Evolutionary conservation across 2,329 filamentous ascomycete species (phyloP).

Genomic region (Aspergillus alliaceus): DNA sequence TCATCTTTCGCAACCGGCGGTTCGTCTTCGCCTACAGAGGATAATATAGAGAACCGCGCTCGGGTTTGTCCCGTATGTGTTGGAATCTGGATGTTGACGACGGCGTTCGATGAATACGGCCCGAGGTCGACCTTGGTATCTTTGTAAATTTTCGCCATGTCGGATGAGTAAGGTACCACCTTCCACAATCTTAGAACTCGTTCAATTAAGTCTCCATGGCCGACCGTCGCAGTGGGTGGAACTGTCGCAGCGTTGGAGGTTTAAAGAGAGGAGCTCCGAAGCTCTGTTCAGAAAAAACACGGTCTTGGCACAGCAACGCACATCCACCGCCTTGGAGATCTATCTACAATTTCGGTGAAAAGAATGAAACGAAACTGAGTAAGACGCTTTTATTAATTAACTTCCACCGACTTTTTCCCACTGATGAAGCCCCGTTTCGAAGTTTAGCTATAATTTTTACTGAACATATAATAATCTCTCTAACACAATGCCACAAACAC

Average conservation of each 20-base stretch:
- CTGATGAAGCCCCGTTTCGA: too few species aligned
- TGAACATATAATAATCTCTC: not conserved
- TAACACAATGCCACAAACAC: not conserved
- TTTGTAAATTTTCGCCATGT: slow-evolving; percentile 75
- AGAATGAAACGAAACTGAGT: not conserved
- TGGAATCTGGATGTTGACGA: slow-evolving; percentile 69
- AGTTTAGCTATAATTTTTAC: not conserved
- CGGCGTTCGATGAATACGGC: slow-evolving; percentile 65
- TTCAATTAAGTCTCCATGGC: slow-evolving; percentile 35
- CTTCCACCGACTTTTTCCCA: too few species aligned
- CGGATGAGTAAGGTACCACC: slow-evolving; percentile 25
- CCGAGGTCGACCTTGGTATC: slow-evolving; percentile 84
- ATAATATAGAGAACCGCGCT: slow-evolving; percentile 47
- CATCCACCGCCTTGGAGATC: slow-evolving; percentile 11
- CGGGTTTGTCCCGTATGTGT: slow-evolving; percentile 44
- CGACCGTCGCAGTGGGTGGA: slow-evolving; percentile 18
- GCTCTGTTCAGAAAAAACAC: slow-evolving; percentile 35
- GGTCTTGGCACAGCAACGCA: slow-evolving; percentile 34
- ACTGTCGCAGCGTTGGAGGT: slow-evolving; percentile 19
- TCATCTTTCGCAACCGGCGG: slow-evolving; percentile 58
- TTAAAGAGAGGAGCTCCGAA: slow-evolving; percentile 27
- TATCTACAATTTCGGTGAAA: not conserved
- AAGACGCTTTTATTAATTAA: too few species aligned
- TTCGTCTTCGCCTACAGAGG: slow-evolving; percentile 41
- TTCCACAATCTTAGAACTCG: slow-evolving; percentile 19